A percentile compares a stretch with the other conserved stretches of the same genome.
These are phyloP conservation scores for Breynia disticha DNA, from an alignment of 441 rosid species.

Conservation along the genomic window DNA sequence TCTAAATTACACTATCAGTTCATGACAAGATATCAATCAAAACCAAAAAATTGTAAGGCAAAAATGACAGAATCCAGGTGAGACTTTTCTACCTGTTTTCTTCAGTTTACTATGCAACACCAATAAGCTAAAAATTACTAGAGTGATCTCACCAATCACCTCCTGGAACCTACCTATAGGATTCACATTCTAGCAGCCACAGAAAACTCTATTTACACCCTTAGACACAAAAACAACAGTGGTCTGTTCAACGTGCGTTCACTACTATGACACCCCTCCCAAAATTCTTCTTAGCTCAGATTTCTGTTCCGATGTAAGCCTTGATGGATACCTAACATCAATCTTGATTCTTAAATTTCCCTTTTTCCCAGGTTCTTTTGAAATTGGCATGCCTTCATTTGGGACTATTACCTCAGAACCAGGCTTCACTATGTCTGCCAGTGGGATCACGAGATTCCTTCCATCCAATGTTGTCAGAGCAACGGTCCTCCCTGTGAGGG, in stretches of 20 bases:
- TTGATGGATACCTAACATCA: slow-evolving; percentile 66
- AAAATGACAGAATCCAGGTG: slow-evolving; percentile 9
- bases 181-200: slow-evolving; percentile 18
- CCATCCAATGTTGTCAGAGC: slow-evolving; percentile 60
- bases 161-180: slow-evolving; percentile 11
- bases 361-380: slow-evolving; percentile 65
- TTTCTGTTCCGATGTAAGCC: slow-evolving; percentile 65
- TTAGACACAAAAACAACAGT: neutral
- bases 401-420: slow-evolving; percentile 66
- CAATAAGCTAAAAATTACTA: neutral
- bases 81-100: slow-evolving; percentile 7
- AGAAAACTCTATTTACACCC: slow-evolving; percentile 25
- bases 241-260: neutral
- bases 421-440: slow-evolving; percentile 62
- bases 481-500: slow-evolving; percentile 69
- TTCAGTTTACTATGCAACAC: slow-evolving; percentile 1
- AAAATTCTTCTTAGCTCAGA: slow-evolving; percentile 65
- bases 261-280: slow-evolving; percentile 46
- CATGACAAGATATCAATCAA: neutral
- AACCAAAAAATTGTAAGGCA: slow-evolving; percentile 5
- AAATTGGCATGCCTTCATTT: slow-evolving; percentile 87
- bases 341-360: slow-evolving; percentile 76
- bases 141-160: neutral
- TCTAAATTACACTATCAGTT: too few species aligned
- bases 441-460: slow-evolving; percentile 53